These are phyloP conservation scores for Baudoinia panamericana DNA, from an alignment of 495 filamentous ascomycete species.

Conservation along the genomic window DNA sequence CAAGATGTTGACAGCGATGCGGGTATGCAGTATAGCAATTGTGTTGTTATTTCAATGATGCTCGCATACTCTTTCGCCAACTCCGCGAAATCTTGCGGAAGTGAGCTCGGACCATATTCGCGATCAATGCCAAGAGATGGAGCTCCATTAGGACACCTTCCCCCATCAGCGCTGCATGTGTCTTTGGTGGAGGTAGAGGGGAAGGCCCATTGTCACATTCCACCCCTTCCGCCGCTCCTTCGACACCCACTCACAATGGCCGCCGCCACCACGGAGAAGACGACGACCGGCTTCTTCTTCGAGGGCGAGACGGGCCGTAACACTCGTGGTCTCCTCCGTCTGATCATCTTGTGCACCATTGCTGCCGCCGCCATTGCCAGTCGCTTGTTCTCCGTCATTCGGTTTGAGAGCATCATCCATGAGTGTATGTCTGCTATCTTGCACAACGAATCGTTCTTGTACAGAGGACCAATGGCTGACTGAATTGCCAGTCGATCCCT, in stretches of 20 bases:
- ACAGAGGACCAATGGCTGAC: constrained; percentile 13
- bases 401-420: constrained; percentile 99
- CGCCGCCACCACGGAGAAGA: not conserved
- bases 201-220: too few species aligned
- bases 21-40: too few species aligned
- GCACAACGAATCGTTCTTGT: not conserved
- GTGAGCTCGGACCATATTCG: too few species aligned
- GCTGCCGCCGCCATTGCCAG: constrained; percentile 86
- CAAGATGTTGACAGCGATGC: too few species aligned
- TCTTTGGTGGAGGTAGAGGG: too few species aligned
- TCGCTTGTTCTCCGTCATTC: constrained; percentile 95
- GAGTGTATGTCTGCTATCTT: too few species aligned
- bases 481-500: constrained; percentile 71
- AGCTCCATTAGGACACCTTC: not conserved
- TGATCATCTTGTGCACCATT: constrained; percentile 86
- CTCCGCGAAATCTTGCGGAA: too few species aligned
- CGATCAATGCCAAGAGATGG: too few species aligned
- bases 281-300: constrained; percentile 32
- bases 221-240: constrained; percentile 11
- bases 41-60: too few species aligned
- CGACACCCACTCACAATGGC: constrained; percentile 2
- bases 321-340: constrained; percentile 72
- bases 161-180: too few species aligned
- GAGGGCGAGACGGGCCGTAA: constrained; percentile 57
- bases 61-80: too few species aligned